Evolutionary conservation across 164 flowering plant genomes (phyloP), one percentile per base, ranked within the genome.

Genomic region (Santalum album): DNA sequence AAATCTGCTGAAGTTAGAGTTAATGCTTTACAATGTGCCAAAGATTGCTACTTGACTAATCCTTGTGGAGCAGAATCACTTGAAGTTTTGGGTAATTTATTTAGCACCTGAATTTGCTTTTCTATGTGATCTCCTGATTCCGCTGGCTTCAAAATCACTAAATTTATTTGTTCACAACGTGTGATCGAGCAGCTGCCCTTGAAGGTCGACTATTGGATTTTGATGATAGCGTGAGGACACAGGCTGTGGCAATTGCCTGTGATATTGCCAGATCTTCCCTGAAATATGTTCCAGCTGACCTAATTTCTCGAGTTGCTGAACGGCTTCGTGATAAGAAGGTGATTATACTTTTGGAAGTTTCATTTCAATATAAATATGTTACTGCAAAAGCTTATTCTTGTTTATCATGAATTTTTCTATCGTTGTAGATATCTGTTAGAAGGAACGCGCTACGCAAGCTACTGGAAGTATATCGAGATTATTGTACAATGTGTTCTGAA

Each of bases 241-340:
- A 80, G 49, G 90, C 96, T 49, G 85, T 87, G 43, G 58, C 53
- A 42, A 73, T 67, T 65, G 78, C 78, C 47, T 90, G 95, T 74
- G 95, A 92, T 59, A 53, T 92, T 53, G 83, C 82, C 46, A 75
- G 51, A 56, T 74, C 70, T 53, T 76, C 77, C 58, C 53, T 71
- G 32, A 81, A 79, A 58, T 49, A 54, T 43, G 54, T 73, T 58
- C 82, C 80, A 15, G 53, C 74, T 43, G 72, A 69, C 44, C 65
- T 87, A 26, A 68, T 92, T 52, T 65, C 65, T 65, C 75, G 64
- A 54, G 83, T 75, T 36, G 58, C 74, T 35, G 90, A 89, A 58
- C 75, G 99, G 48, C 86, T 92, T 64, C 79, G 99, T 42, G 99
- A 92, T 72, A 92, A 83, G 71, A 92, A 85, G 95, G 99, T 83